phyloP scores from a whole-genome alignment of 495 filamentous ascomycete genomes.

The Usnea hakonensis region DNA sequence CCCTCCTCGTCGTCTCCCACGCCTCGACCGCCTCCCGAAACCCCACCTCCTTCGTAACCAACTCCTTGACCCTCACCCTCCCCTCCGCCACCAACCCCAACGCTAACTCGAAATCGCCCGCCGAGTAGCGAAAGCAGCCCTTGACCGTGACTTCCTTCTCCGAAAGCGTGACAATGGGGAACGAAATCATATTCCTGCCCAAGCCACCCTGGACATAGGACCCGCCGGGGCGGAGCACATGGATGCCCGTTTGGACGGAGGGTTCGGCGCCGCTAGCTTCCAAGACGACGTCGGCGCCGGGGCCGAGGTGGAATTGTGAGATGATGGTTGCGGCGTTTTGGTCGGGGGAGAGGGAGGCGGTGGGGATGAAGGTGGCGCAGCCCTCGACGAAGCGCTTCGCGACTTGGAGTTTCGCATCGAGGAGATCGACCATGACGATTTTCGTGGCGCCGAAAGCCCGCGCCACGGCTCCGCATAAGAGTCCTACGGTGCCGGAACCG shows the following conservation, averaged over 20 bases:
- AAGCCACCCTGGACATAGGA: conserved; percentile 78
- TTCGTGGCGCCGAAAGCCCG: conserved; percentile 60
- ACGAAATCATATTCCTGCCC: conserved; percentile 64
- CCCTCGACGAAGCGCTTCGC: conserved; percentile 57
- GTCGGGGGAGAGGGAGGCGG: conserved; percentile 42
- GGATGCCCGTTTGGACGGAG: conserved; percentile 64
- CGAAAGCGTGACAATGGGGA: conserved; percentile 74
- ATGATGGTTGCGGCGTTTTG: conserved; percentile 50
- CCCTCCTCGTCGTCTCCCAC: conserved; percentile 64
- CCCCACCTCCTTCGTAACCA: conserved; percentile 57
- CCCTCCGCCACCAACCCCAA: conserved; percentile 55
- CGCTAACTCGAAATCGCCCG: conserved; percentile 65
- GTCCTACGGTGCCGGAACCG: conserved; percentile 73
- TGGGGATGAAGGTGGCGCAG: conserved; percentile 49
- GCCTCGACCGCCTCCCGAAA: conserved; percentile 68
- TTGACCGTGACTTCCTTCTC: conserved; percentile 70
- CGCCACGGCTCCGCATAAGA: conserved; percentile 55
- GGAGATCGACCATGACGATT: conserved; percentile 67
- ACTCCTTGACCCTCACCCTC: conserved; percentile 60
- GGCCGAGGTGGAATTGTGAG: conserved; percentile 37
- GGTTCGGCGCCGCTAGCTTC: conserved; percentile 73
- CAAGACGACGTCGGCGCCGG: conserved; percentile 67
- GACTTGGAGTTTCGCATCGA: conserved; percentile 58
- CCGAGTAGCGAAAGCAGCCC: conserved; percentile 72
- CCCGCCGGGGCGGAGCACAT: conserved; percentile 62